Evolutionary conservation across 2,329 filamentous ascomycete species (phyloP).

Genomic region (Beauveria varroae): DNA sequence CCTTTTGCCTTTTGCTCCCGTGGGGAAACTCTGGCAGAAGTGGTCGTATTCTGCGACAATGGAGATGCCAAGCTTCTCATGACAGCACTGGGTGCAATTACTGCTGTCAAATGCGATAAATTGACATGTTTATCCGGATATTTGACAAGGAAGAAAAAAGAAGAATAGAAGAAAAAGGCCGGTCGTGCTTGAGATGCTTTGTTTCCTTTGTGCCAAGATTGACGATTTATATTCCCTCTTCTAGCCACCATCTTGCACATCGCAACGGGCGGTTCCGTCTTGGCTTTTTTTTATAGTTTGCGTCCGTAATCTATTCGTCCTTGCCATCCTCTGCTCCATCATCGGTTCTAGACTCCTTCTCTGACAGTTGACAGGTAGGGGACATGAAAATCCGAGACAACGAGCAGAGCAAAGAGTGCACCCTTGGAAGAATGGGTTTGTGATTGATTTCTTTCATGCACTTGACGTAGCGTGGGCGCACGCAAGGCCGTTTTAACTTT

Average conservation of each 20-base stretch:
- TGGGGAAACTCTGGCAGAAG: background rate
- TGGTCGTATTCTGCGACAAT: background rate
- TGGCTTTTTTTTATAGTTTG: constrained; percentile 10
- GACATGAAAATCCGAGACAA: background rate
- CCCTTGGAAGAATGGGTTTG: background rate
- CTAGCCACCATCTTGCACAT: constrained; percentile 7
- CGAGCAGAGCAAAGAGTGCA: background rate
- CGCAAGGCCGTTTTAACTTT: background rate
- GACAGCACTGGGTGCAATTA: background rate
- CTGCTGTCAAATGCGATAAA: background rate
- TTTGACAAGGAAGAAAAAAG: background rate
- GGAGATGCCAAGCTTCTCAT: background rate
- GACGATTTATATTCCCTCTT: background rate
- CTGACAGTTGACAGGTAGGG: background rate
- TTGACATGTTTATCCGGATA: background rate
- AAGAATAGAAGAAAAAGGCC: background rate
- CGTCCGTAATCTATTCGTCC: background rate
- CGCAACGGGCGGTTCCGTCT: constrained; percentile 7
- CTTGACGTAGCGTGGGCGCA: background rate
- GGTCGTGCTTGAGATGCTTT: background rate
- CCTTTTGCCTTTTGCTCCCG: too few species aligned
- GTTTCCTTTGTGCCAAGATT: background rate
- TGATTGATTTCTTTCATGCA: background rate
- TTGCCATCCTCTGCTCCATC: background rate
- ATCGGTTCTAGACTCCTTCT: background rate